Evolutionary conservation across 192 early-diverging fungal genomes (phyloP), one percentile per base, ranked within the genome.

Genomic region (Backusella circina): DNA sequence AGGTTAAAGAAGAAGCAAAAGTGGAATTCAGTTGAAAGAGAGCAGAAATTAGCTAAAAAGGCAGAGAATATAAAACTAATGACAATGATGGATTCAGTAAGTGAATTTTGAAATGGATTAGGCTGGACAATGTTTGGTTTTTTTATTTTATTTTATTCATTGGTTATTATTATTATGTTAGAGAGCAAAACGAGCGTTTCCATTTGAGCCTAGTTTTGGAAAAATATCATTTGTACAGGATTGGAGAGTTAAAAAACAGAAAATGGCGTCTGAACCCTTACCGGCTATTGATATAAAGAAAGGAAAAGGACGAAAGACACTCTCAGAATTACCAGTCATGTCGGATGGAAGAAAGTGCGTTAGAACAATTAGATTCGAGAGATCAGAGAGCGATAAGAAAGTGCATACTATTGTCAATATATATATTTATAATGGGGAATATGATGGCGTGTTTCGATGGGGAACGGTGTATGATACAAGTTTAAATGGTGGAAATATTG

Each of bases 301-400:
- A 70, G 77, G 77, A 26, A 86, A 86, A 75, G 82, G 79, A 18
- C 75, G 75, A 6, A 76, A 77, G 26, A 32, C 15, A 8, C 13
- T 73, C 31, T 31, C 35, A 3, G 86, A 88, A 51, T 82, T 83
- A 66, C 76, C 83, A 5, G 13, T 75, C 7, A 73, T 88, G 32
- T 61, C 87, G 21, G 91, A 90, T 74, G 91, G 90, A 18, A 83
- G 89, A 37, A 87, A 86, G 35, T 88, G 89, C 21, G 79, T 90
- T 16, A 87, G 92, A n/a, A 93, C 91, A 16, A 80, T 93, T 77
- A 91, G 92, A 33, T 93, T 92, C 79, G 87, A 91, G 23, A 86
- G 83, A 36, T 73, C 77, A 13, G 86, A 85, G 68, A 83, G 79
- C 26, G 71, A 84, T 31, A 74, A 85, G 74, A 88, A 89, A 37